phyloP scores from a whole-genome alignment of 176 grass and related monocot species.

The Triticum monococcum region DNA sequence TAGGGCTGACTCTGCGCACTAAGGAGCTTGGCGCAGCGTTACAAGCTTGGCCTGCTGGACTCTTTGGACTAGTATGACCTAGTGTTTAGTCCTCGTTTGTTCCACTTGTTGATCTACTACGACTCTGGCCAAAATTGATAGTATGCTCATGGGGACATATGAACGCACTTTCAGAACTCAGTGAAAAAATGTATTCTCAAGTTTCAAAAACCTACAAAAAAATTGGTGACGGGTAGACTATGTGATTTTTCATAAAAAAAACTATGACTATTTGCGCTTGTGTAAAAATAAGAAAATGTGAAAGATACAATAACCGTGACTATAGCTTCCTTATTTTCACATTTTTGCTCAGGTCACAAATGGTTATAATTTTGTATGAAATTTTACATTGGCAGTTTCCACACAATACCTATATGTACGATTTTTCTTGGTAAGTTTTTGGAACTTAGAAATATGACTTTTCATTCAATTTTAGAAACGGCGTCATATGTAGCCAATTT shows the following conservation, averaged over 20 bases:
- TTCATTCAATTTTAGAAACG: background rate
- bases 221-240: background rate
- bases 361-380: background rate
- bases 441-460: background rate
- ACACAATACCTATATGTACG: no score
- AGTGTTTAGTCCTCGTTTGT: conserved; percentile 33
- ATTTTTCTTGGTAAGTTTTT: background rate
- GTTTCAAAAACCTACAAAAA: background rate
- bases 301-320: background rate
- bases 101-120: conserved; percentile 41
- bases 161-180: background rate
- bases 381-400: background rate
- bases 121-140: background rate
- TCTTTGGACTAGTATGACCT: conserved; percentile 84
- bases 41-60: conserved; percentile 85
- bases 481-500: no score
- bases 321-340: background rate
- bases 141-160: background rate
- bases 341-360: background rate
- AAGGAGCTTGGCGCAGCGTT: conserved; percentile 75
- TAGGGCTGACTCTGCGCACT: conserved; percentile 76
- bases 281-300: background rate
- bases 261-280: background rate
- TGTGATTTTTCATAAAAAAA: background rate
- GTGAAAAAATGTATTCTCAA: background rate